Evolutionary conservation across 1,284 basidiomycete genomes (phyloP), one percentile per base, ranked within the genome.

Genomic region (Wolfiporia cocos): DNA sequence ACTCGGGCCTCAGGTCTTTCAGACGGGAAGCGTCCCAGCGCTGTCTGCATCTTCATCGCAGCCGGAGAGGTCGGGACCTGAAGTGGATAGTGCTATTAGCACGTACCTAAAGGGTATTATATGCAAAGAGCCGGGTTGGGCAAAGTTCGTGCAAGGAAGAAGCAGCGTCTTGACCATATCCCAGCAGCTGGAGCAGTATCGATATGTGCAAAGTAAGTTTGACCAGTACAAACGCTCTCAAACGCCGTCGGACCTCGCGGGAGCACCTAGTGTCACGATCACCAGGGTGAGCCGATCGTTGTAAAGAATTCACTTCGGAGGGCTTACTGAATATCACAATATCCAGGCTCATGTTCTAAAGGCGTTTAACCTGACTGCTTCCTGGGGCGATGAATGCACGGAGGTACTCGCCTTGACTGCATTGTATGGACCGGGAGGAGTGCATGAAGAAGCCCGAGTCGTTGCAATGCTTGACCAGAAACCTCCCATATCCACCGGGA

Each of bases 351-450:
- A 86, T 43, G 69, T 86, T 19, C 61, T 73, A 52, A 59, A 58
- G 28, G 77, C 76, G 9, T 63, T 86, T 39, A 63, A 66, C 15
- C 55, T 80, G 18, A 65, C 71, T 43, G 33, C 50, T 19, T 53
- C 59, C 26, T 78, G 71, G 66, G 67, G 66, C 3, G 56, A 65
- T 12, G 68, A 70, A 19, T 76, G 75, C 54, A 59, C 64, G 14
- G 78, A 79, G 49, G 76, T 71, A 5, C 56, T 79, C 36, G 43
- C 47, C 6, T 68, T 85, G 24, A 58, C 79, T 34, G 53, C 55
- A 17, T 56, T 74, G 42, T 86, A 86, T 51, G 84, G 83, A 2
- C 67, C 70, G 24, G 59, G 68, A 9, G 81, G 81, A 5, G 58
- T 57, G 21, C 67, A 71, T 34, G 67, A 72, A 54, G 73, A 84